These are phyloP conservation scores for Prunus salicina DNA, from an alignment of 306 rosid species.

Conservation along the genomic window DNA sequence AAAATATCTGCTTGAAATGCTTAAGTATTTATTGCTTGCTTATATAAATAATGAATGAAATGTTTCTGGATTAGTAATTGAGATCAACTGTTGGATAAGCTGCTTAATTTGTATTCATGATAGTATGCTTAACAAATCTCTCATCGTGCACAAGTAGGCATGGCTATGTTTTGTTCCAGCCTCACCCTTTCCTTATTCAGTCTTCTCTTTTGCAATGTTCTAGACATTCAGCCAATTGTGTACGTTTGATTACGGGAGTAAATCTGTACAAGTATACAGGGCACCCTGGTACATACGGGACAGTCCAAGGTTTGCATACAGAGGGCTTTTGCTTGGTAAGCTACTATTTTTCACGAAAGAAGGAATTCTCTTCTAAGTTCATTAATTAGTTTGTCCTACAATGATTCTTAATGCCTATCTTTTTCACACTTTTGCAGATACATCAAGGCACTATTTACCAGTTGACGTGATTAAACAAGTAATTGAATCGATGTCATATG, in stretches of 20 bases:
- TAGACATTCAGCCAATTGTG: constrained; percentile 99
- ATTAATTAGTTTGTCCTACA: constrained; percentile 20
- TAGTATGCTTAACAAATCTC: neutral
- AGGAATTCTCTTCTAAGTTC: constrained; percentile 3
- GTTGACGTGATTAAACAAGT: constrained; percentile 69
- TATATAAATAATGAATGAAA: neutral
- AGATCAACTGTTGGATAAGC: neutral
- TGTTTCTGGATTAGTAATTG: neutral
- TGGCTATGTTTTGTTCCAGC: constrained; percentile 3
- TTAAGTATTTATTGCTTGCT: neutral
- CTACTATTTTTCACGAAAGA: constrained; percentile 9
- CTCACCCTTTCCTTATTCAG: constrained; percentile 15
- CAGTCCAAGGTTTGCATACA: constrained; percentile 79
- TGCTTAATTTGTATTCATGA: neutral
- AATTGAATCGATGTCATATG: constrained; percentile 91
- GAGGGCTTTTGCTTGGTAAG: constrained; percentile 93
- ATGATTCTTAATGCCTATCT: constrained; percentile 22
- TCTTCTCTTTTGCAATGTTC: constrained; percentile 30
- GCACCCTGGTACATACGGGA: constrained; percentile 92
- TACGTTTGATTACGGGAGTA: constrained; percentile 68
- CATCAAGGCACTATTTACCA: constrained; percentile 93
- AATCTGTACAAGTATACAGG: constrained; percentile 63
- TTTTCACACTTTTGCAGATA: constrained; percentile 56
- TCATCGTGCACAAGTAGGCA: neutral
- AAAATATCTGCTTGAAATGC: constrained; percentile 1